Evolutionary conservation across 2,329 filamentous ascomycete species (phyloP).

Genomic region (Coniosporium tulheliwenetii): DNA sequence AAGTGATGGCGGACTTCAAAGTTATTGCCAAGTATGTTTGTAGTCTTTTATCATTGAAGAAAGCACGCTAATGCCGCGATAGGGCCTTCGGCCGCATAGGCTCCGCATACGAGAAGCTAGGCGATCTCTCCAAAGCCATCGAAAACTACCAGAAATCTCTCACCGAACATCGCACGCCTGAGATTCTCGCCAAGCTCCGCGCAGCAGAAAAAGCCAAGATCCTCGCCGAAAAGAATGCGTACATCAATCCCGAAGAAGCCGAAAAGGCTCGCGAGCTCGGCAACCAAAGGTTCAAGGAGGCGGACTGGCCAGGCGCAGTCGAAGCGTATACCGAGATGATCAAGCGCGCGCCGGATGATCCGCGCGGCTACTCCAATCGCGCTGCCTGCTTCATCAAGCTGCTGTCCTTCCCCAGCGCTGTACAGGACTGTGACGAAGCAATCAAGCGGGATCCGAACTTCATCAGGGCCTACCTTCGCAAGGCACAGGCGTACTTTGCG

Average conservation of each 20-base stretch:
- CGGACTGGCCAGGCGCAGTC: constrained; percentile 87
- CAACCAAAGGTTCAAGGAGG: constrained; percentile 93
- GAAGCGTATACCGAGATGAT: constrained; percentile 93
- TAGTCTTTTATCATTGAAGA: constrained; percentile 1
- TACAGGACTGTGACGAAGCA: constrained; percentile 81
- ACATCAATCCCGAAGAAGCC: constrained; percentile 80
- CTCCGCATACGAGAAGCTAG: constrained; percentile 66
- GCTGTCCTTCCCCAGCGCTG: constrained; percentile 83
- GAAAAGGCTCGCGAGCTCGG: constrained; percentile 91
- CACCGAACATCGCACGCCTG: constrained; percentile 91
- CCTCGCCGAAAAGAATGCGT: constrained; percentile 59
- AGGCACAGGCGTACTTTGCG: constrained; percentile 85
- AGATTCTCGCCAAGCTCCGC: constrained; percentile 84
- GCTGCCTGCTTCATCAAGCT: constrained; percentile 95
- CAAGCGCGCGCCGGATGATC: constrained; percentile 84
- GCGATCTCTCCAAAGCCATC: constrained; percentile 64
- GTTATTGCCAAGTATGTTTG: constrained; percentile 66
- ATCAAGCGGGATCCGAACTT: constrained; percentile 86
- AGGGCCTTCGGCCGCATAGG: constrained; percentile 86
- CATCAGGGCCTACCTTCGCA: constrained; percentile 90
- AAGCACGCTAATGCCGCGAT: not conserved
- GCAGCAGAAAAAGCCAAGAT: constrained; percentile 76
- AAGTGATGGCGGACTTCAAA: constrained; percentile 92
- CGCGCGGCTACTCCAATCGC: constrained; percentile 92
- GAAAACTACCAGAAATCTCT: constrained; percentile 86